Evolutionary conservation across 1,284 basidiomycete genomes (phyloP).

Genomic region (Pseudozyma hubeiensis): DNA sequence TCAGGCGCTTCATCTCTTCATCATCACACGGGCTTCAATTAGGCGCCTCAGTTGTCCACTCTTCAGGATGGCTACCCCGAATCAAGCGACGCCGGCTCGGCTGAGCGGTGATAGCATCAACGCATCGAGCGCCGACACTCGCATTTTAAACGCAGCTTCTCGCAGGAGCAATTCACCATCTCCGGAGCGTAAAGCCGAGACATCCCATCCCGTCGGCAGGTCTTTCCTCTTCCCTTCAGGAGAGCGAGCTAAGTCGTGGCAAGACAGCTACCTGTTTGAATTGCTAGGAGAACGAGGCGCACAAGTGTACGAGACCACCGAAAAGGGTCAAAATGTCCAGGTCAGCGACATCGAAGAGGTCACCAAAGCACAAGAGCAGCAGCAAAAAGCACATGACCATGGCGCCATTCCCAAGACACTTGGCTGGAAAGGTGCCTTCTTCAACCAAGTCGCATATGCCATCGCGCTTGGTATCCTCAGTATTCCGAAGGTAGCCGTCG

Average conservation of each 20-base stretch:
- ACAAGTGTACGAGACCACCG: conserved; percentile 32
- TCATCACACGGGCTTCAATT: not conserved
- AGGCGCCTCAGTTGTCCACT: not conserved
- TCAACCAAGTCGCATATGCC: conserved; percentile 59
- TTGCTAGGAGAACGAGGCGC: conserved; percentile 35
- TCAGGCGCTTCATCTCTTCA: too few relatives aligned
- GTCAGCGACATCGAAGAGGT: conserved; percentile 47
- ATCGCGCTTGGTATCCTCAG: conserved; percentile 61
- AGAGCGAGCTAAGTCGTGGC: conserved; percentile 47
- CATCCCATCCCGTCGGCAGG: conserved; percentile 22
- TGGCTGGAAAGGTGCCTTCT: conserved; percentile 58
- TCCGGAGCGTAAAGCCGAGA: conserved; percentile 27
- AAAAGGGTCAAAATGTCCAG: conserved; percentile 45
- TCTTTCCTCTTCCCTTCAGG: conserved; percentile 54
- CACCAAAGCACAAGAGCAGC: conserved; percentile 24
- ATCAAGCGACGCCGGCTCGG: conserved; percentile 24
- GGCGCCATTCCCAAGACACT: conserved; percentile 52
- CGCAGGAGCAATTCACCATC: conserved; percentile 31
- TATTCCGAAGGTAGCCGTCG: conserved; percentile 56
- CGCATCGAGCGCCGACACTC: conserved; percentile 19
- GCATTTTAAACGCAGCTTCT: conserved; percentile 5
- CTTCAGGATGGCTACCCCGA: conserved; percentile 19
- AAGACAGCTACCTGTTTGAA: conserved; percentile 51
- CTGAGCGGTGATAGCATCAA: conserved; percentile 42
- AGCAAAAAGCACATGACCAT: conserved; percentile 25